Evolutionary conservation across 345 rosid genomes (phyloP), one percentile per base, ranked within the genome.

Genomic region (Arabis hirsuta): DNA sequence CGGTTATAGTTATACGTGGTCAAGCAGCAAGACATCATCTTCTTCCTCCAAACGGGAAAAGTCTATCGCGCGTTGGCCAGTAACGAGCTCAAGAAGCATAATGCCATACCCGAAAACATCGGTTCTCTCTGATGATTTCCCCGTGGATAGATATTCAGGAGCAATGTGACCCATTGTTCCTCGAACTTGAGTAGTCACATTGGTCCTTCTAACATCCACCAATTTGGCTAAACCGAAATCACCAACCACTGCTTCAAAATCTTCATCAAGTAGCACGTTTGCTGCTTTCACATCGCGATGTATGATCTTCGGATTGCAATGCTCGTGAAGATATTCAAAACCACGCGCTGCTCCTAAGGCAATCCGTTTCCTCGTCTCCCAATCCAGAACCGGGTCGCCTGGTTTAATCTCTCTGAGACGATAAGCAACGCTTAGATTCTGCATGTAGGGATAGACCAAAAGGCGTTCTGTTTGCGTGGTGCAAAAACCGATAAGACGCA

Each of bases 81-180:
- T 94, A 46, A 94, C 98, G n/a, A 94, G 91, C 86, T 94, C 98
- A 44, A 94, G 85, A 71, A 94, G 95, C 96, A 86, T 84, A 45
- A 94, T 91, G 20, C 98, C 98, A 27, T 89, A 94, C 34, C 98
- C 98, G 58, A 95, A 95, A 73, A 95, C 96, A 85, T 95, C 99
- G 5, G 99, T 91, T 74, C 93, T 82, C 75, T 90, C 98, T 1
- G 99, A 95, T 47, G 99, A 95, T 68, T 87, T 95, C 45, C 99
- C 99, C 1, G 97, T 95, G 52, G 99, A 95, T 79, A 91, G 76
- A 81, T 90, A 95, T 43, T 95, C 99, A 0, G 99, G 97, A 7
- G 99, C 99, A 76, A 91, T 95, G 81, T 91, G 99, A 65, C 99
- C 99, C 99, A 95, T 95, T 6, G 99, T 91, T 66, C 99, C 99